Conservation (phyloP, 2,329 filamentous ascomycete genomes). For the Cadophora luteo-olivacea region DNA sequence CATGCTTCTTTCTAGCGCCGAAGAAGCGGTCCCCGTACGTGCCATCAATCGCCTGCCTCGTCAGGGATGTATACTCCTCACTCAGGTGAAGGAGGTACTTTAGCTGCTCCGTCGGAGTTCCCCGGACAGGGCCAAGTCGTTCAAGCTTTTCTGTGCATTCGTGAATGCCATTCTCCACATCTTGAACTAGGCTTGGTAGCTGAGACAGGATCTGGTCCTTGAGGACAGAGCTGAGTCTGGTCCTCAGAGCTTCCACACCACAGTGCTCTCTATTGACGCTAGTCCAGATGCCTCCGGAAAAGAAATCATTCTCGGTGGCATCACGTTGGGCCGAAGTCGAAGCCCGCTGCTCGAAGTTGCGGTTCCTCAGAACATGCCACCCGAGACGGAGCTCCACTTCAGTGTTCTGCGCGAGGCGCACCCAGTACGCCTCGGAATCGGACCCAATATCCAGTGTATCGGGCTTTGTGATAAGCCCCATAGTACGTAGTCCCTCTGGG, state of each 20-base stretch:
- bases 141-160: slow-evolving; percentile 8
- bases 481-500: slow-evolving; percentile 40
- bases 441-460: slow-evolving; percentile 46
- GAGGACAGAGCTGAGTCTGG: slow-evolving; percentile 57
- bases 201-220: slow-evolving; percentile 52
- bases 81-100: slow-evolving; percentile 2
- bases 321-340: slow-evolving; percentile 42
- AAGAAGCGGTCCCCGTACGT: slow-evolving; percentile 6
- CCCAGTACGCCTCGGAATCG: slow-evolving; percentile 47
- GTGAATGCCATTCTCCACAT: slow-evolving; percentile 9
- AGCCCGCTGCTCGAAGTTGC: neutral
- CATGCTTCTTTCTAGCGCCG: neutral
- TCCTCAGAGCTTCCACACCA: slow-evolving; percentile 55
- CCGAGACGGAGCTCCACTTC: slow-evolving; percentile 55
- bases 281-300: slow-evolving; percentile 49
- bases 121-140: slow-evolving; percentile 9
- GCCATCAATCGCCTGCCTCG: neutral
- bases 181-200: slow-evolving; percentile 46
- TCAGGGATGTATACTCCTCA: neutral
- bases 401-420: slow-evolving; percentile 51
- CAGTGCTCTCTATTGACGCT: slow-evolving; percentile 45
- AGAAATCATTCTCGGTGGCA: slow-evolving; percentile 49
- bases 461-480: slow-evolving; percentile 53
- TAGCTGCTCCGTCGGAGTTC: neutral
- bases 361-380: slow-evolving; percentile 58